phyloP scores from a whole-genome alignment of 2,329 filamentous ascomycete species.

The Sordariomycetes sp. region DNA sequence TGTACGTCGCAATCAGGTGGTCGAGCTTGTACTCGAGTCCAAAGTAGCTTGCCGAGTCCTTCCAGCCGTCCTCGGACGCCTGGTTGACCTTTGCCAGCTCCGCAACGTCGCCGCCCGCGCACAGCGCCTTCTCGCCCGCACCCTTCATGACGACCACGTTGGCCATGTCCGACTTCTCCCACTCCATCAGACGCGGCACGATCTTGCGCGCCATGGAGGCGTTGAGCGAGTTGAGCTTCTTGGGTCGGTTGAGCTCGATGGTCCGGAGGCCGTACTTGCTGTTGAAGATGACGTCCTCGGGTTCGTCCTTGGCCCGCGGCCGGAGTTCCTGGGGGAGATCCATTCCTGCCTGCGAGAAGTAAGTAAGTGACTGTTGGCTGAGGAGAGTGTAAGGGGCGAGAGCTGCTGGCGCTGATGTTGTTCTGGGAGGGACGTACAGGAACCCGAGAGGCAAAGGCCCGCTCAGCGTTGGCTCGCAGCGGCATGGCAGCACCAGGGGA shows the following conservation, averaged over 20 bases:
- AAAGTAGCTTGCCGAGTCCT: constrained; percentile 74
- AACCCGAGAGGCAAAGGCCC: neutral
- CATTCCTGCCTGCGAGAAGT: neutral
- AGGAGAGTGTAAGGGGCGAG: neutral
- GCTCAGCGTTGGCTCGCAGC: constrained; percentile 58
- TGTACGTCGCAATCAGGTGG: constrained; percentile 86
- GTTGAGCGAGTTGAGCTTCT: constrained; percentile 85
- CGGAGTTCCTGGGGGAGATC: neutral
- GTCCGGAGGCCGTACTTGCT: constrained; percentile 80
- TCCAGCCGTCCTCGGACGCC: constrained; percentile 53
- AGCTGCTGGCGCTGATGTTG: neutral
- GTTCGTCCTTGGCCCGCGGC: constrained; percentile 42
- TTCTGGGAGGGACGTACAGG: neutral
- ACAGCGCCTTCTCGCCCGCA: constrained; percentile 72
- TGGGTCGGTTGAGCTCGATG: constrained; percentile 86
- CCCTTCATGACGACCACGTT: constrained; percentile 91
- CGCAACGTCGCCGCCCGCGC: constrained; percentile 84
- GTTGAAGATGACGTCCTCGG: constrained; percentile 87
- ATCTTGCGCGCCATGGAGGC: constrained; percentile 95
- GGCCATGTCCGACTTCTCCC: constrained; percentile 88
- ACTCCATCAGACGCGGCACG: constrained; percentile 75
- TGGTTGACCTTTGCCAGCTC: constrained; percentile 64
- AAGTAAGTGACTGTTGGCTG: neutral
- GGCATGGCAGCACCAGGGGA: constrained; percentile 47
- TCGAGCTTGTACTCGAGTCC: constrained; percentile 91